Evolutionary conservation across 2,329 filamentous ascomycete species (phyloP), one percentile per base, ranked within the genome.

Genomic region (Coniochaeta prunicola): DNA sequence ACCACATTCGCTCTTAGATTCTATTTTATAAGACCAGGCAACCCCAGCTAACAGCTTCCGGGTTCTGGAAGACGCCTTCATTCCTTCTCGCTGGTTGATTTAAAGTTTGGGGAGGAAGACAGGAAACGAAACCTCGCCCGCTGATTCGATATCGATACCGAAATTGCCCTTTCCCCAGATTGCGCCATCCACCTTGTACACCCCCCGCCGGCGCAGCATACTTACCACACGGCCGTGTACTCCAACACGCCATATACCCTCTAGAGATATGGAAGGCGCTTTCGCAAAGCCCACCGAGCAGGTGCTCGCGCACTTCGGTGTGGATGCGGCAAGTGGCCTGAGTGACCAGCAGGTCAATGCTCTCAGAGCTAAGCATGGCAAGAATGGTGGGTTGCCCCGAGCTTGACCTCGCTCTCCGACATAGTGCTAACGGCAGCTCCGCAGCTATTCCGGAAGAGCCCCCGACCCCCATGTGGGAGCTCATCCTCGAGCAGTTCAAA

Each of bases 401-500:
- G 30, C 57, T 61, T 0, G 15, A n/a, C 40, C 15, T 50, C 10
- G 2, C 4, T 26, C 7, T 54, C 24, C 53, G 53, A 45, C 56
- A 57, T n/a, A 62, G 15, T n/a, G 13, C 17, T 50, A 26, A 38
- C 42, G 59, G 9, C 30, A n/a, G 17, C 28, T 17, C 34, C 38
- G n/a, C 54, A 85, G 82, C 81, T 54, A 86, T 86, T 62, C 76
- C 82, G 53, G 94, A 99, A 77, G 94, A 99, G 64, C 94, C 94
- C 58, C 92, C 94, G 3, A 99, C 94, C 33, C 94, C 94, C 40
- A 73, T 99, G 54, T 99, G 93, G 94, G 85, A 97, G 76, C 87
- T 99, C 63, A 91, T 99, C 59, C 83, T 99, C 60, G 94, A 99
- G 77, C 94, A 99, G 74, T 99, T 99, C 83, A 97, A 99, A 76